Percentiles rank a stretch among this genome's conserved stretches.
These are phyloP conservation scores for Spathaspora boniae DNA, from an alignment of 805 yeast species.

Conservation along the genomic window DNA sequence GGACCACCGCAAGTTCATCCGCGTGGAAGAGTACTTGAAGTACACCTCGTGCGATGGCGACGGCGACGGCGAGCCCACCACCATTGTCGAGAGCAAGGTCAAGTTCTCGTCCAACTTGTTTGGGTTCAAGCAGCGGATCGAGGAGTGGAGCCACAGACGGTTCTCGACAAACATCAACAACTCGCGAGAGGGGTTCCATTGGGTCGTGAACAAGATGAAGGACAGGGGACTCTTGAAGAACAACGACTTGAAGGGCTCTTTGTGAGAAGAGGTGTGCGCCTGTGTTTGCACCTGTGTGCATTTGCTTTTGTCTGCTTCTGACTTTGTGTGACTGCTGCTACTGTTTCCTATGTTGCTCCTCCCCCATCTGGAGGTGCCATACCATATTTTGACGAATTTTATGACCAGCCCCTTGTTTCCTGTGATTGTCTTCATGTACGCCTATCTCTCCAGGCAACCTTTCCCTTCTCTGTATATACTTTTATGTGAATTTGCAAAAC, in stretches of 20 bases:
- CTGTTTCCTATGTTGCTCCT: too few relatives aligned
- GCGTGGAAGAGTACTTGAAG: slow-evolving; percentile 72
- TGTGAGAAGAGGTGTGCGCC: too few relatives aligned
- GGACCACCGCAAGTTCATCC: slow-evolving; percentile 75
- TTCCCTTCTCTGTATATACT: too few relatives aligned
- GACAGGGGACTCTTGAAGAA: slow-evolving; percentile 14
- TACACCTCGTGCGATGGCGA: slow-evolving; percentile 39
- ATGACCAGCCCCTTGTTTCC: too few relatives aligned
- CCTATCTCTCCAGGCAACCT: too few relatives aligned
- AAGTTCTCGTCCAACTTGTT: slow-evolving; percentile 67
- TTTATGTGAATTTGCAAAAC: too few relatives aligned
- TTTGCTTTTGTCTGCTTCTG: too few relatives aligned
- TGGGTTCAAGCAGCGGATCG: slow-evolving; percentile 71
- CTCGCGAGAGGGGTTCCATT: slow-evolving; percentile 69
- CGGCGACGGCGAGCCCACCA: slow-evolving; percentile 22
- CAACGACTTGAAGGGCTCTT: not conserved
- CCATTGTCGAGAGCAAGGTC: slow-evolving; percentile 57
- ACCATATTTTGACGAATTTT: too few relatives aligned
- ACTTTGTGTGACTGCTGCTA: not conserved
- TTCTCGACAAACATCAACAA: slow-evolving; percentile 65
- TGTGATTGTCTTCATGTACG: too few relatives aligned
- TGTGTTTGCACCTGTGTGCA: too few relatives aligned
- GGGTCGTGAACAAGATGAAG: slow-evolving; percentile 67
- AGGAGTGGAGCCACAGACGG: slow-evolving; percentile 71
- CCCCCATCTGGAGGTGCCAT: too few relatives aligned